These are phyloP conservation scores for Jatropha curcas DNA, from an alignment of 345 rosid species.

Conservation along the genomic window DNA sequence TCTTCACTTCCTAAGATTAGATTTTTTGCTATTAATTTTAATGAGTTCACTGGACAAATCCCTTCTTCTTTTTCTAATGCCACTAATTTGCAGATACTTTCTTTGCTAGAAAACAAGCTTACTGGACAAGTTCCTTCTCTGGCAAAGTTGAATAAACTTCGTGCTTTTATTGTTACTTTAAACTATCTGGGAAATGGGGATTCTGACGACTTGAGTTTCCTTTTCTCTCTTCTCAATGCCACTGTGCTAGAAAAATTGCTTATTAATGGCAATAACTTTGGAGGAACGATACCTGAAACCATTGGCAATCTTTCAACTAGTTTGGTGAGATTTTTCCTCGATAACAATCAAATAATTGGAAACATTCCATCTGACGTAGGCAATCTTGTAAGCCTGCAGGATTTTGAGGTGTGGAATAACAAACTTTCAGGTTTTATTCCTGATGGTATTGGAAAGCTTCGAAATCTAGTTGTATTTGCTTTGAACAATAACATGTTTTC, in stretches of 20 bases:
- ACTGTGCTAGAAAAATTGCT: neutral
- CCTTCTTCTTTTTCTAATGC: constrained; percentile 29
- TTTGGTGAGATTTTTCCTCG: fast-evolving
- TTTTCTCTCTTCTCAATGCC: constrained; percentile 17
- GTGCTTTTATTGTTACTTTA: neutral
- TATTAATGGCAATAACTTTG: neutral
- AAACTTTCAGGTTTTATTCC: constrained; percentile 21
- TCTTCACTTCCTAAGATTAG: constrained; percentile 16
- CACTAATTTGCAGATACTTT: constrained; percentile 1
- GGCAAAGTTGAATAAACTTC: constrained; percentile 14
- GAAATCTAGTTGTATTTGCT: neutral
- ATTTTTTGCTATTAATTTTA: neutral
- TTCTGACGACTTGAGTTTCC: constrained; percentile 10
- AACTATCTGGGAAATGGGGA: constrained; percentile 16
- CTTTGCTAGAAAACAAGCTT: constrained; percentile 1
- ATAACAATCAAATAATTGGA: constrained; percentile 2
- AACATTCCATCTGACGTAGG: constrained; percentile 21
- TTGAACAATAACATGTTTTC: constrained; percentile 10
- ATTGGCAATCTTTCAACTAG: constrained; percentile 23
- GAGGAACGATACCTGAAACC: constrained; percentile 16
- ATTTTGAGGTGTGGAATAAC: neutral
- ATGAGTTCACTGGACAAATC: constrained; percentile 21
- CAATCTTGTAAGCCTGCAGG: constrained; percentile 14
- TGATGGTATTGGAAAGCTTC: constrained; percentile 15
- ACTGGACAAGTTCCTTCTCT: constrained; percentile 19